A percentile compares a stretch with the other conserved stretches of the same genome.
Evolutionary conservation across 495 filamentous ascomycete genomes (phyloP).

Genomic region (Paragyromitra xinjiangensis): DNA sequence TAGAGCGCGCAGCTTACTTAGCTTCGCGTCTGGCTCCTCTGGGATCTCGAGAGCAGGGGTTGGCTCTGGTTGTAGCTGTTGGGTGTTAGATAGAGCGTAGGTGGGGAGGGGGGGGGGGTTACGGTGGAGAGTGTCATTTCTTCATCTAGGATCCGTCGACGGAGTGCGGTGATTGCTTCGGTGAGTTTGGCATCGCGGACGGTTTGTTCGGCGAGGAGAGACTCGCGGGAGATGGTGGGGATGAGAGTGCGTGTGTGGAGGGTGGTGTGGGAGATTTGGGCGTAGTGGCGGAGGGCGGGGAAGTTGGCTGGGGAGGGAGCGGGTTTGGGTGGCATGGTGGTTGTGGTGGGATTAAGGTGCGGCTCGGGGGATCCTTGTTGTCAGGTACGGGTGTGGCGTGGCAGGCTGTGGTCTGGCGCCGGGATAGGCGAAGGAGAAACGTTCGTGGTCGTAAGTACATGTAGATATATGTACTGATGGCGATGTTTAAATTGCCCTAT

Average conservation of each 20-base stretch:
- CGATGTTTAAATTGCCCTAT: too few relatives aligned
- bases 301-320: conserved; percentile 23
- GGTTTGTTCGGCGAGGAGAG: conserved; percentile 13
- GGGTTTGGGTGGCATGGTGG: conserved; percentile 30
- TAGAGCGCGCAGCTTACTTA: conserved; percentile 11
- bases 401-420: too few relatives aligned
- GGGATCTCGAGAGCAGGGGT: background rate
- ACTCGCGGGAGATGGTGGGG: conserved; percentile 11
- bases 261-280: conserved; percentile 29
- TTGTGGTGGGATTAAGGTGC: conserved; percentile 31
- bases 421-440: too few relatives aligned
- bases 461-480: too few relatives aligned
- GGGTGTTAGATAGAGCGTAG: background rate
- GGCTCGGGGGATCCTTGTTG: conserved; percentile 21
- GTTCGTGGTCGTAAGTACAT: too few relatives aligned
- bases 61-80: conserved; percentile 2
- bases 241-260: conserved; percentile 6
- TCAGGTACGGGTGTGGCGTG: background rate
- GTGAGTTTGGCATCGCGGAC: conserved; percentile 32
- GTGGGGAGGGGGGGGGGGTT: background rate
- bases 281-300: conserved; percentile 40
- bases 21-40: conserved; percentile 4
- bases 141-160: conserved; percentile 43
- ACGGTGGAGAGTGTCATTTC: conserved; percentile 36
- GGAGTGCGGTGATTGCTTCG: conserved; percentile 22